Percentiles rank a stretch among this genome's conserved stretches.
Conservation (phyloP, 441 rosid species). For the Oxalis stricta region DNA sequence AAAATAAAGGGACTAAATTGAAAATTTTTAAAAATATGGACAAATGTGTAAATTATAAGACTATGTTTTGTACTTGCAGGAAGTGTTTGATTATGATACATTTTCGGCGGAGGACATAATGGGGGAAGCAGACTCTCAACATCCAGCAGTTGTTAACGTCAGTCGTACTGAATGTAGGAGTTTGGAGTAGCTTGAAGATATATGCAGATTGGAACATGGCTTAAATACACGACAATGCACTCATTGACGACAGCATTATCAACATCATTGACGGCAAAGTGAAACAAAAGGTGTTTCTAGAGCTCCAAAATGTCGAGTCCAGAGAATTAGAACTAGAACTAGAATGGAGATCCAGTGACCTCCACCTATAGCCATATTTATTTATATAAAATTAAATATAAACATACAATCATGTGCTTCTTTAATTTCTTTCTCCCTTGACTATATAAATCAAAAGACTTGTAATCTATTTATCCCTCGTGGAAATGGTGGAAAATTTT, state of each 20-base stretch:
- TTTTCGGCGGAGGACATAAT: slow-evolving; percentile 89
- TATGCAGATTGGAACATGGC: slow-evolving; percentile 91
- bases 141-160: slow-evolving; percentile 77
- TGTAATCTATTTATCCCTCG: too few relatives aligned
- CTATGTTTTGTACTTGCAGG: slow-evolving; percentile 28
- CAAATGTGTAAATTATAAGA: too few relatives aligned
- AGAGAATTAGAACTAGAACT: slow-evolving; percentile 60
- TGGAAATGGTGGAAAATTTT: too few relatives aligned
- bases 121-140: slow-evolving; percentile 86
- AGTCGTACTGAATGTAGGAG: slow-evolving; percentile 81
- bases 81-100: slow-evolving; percentile 65
- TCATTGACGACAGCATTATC: slow-evolving; percentile 55
- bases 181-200: slow-evolving; percentile 67
- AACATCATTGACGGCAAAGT: slow-evolving; percentile 83
- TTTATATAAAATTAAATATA: too few relatives aligned
- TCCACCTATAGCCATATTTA: slow-evolving; percentile 16
- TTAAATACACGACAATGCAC: slow-evolving; percentile 74
- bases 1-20: too few relatives aligned
- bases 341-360: slow-evolving; percentile 65
- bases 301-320: slow-evolving; percentile 85
- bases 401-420: too few relatives aligned
- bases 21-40: too few relatives aligned
- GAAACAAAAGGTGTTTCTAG: slow-evolving; percentile 44
- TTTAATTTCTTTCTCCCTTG: too few relatives aligned
- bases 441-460: too few relatives aligned